Conservation (phyloP, 2,329 filamentous ascomycete genomes). For the Blastomyces silverae region DNA sequence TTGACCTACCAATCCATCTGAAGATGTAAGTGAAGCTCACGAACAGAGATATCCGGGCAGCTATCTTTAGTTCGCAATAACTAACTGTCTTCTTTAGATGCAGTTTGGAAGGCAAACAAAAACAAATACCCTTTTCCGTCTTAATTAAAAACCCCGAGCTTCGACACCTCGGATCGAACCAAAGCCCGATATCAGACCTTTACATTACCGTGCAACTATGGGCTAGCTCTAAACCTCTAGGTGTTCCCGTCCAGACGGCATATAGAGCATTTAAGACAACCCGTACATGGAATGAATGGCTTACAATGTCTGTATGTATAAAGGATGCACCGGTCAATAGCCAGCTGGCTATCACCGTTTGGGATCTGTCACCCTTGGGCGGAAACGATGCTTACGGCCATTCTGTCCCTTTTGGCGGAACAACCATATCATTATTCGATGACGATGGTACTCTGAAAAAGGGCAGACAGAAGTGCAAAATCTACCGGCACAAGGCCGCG, state of each 20-base stretch:
- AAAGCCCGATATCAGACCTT: constrained; percentile 75
- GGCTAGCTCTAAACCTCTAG: constrained; percentile 91
- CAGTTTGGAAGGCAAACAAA: constrained; percentile 70
- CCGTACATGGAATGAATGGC: constrained; percentile 88
- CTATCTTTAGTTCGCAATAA: neutral
- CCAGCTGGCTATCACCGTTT: constrained; percentile 84
- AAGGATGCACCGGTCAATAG: constrained; percentile 73
- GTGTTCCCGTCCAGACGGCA: constrained; percentile 82
- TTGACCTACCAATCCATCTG: constrained; percentile 63
- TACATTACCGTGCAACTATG: constrained; percentile 91
- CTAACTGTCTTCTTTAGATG: constrained; percentile 45
- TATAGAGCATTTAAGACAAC: constrained; percentile 81
- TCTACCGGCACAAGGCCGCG: constrained; percentile 74
- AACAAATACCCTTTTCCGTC: constrained; percentile 66
- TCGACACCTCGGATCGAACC: constrained; percentile 79
- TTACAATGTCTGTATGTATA: constrained; percentile 78
- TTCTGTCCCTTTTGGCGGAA: constrained; percentile 86
- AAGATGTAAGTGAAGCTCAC: constrained; percentile 50
- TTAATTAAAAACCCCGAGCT: constrained; percentile 72
- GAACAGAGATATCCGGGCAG: constrained; percentile 1
- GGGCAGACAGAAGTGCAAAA: constrained; percentile 80
- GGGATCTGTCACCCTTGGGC: constrained; percentile 82
- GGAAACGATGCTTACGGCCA: constrained; percentile 64
- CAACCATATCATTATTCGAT: constrained; percentile 87
- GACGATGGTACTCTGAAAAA: constrained; percentile 84